Base-by-base conservation (phyloP, 1,284 basidiomycete species). In the Boletus sp. region DNA sequence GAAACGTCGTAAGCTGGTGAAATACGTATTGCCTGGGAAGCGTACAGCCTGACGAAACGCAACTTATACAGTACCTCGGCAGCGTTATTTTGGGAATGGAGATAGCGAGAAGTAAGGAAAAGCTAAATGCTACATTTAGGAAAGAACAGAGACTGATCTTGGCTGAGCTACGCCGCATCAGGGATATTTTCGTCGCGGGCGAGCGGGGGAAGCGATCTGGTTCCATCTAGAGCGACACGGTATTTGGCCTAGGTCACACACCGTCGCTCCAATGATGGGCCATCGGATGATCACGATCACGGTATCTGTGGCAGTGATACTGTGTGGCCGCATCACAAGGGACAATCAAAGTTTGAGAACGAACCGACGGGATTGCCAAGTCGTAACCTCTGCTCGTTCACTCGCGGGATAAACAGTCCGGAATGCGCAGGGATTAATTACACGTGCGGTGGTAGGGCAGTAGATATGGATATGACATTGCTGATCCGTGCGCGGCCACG, bases 21-120 rank as follows among this genome's bases (percentile, higher is more conserved):
- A 63, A 67, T 72, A 74, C 66, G 71, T 73, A 72, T 71, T 73
- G 57, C 74, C 73, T 65, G 63, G 54, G 63, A 73, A 71, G 68
- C 62, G 71, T 72, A 74, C 71, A 74, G 74, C 69, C 67, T 62
- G 60, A 67, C 68, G 63, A 66, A 73, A 71, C 60, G 63, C 60
- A 65, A 57, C 9, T 52, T 62, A 61, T 58, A 62, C 54, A 59
- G 59, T 37, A 60, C 59, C 61, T 73, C 64, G 72, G 74, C 63
- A 64, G 56, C 65, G 71, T 66, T 71, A 73, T 72, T 76, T 74
- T 72, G 65, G 70, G 73, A 66, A 66, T 69, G 63, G 60, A 52
- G 47, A 59, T 61, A 49, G 47, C 56, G 58, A 51, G 68, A 57
- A 63, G 67, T 65, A 52, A 64, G 58, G 62, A 69, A 74, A 71